phyloP scores from a whole-genome alignment of 352 stramenopile genomes.

The Pythium diclinum region DNA sequence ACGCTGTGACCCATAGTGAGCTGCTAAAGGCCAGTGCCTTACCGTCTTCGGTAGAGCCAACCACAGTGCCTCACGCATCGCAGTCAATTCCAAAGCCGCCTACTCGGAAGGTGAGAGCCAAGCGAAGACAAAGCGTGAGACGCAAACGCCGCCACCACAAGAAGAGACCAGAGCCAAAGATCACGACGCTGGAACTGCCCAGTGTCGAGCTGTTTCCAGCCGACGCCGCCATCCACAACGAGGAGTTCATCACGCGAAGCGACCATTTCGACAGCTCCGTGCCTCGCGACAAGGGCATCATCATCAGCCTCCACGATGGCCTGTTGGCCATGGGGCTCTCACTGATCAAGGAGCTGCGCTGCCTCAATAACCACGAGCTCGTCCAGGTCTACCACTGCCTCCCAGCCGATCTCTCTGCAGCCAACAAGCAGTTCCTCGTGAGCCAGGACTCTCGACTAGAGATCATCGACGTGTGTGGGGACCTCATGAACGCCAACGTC shows the following conservation, averaged over 20 bases:
- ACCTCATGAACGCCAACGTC: constrained; percentile 27
- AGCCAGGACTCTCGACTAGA: constrained; percentile 43
- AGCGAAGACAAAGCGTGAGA: background rate
- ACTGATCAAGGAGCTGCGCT: constrained; percentile 52
- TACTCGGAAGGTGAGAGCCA: background rate
- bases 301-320: constrained; percentile 45
- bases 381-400: constrained; percentile 48
- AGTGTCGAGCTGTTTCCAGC: constrained; percentile 1
- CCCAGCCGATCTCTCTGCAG: constrained; percentile 36
- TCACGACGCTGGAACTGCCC: background rate
- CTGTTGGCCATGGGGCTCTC: constrained; percentile 51
- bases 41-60: too few relatives aligned
- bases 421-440: constrained; percentile 35
- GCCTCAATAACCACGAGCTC: constrained; percentile 38
- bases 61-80: too few relatives aligned
- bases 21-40: background rate
- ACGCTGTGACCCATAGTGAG: background rate
- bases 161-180: background rate
- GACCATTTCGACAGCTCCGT: constrained; percentile 30
- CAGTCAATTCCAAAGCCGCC: too few relatives aligned
- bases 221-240: background rate
- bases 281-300: constrained; percentile 28
- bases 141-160: background rate
- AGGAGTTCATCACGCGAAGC: constrained; percentile 24
- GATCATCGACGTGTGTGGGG: constrained; percentile 61